phyloP scores from a whole-genome alignment of 208 protist genomes.

The Leishmania braziliensis region DNA sequence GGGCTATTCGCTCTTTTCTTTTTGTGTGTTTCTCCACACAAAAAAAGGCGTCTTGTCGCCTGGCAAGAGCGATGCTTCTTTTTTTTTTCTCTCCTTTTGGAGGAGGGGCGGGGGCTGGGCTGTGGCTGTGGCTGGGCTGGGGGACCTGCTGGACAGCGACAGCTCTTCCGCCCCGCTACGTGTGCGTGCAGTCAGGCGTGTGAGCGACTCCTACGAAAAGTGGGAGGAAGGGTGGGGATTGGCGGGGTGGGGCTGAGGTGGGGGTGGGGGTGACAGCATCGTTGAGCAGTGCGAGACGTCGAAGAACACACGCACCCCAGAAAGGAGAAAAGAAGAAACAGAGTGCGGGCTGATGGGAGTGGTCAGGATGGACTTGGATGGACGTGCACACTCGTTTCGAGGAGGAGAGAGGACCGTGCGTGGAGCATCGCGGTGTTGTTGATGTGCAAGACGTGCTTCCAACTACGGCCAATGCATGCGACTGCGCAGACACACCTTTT shows the following conservation, averaged over 20 bases:
- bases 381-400: not conserved
- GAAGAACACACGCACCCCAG: not conserved
- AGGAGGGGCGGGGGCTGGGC: no score
- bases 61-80: not conserved
- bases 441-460: no score
- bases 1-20: not conserved
- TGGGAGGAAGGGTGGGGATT: not conserved
- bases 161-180: not conserved
- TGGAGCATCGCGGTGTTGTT: no score
- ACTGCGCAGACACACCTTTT: no score
- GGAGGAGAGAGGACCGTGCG: not conserved
- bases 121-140: no score
- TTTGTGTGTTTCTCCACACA: not conserved
- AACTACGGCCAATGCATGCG: no score
- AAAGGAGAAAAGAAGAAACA: not conserved
- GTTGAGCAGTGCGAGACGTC: not conserved
- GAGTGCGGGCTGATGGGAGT: not conserved
- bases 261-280: not conserved
- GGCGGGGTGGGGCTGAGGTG: not conserved
- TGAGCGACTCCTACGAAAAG: not conserved
- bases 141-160: not conserved
- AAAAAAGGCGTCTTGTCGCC: not conserved
- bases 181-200: not conserved
- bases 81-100: no score
- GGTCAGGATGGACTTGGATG: no score